A percentile compares a stretch with the other conserved stretches of the same genome.
phyloP scores from a whole-genome alignment of 768 basidiomycete genomes.

The Sistotremastrum niveocremeum region DNA sequence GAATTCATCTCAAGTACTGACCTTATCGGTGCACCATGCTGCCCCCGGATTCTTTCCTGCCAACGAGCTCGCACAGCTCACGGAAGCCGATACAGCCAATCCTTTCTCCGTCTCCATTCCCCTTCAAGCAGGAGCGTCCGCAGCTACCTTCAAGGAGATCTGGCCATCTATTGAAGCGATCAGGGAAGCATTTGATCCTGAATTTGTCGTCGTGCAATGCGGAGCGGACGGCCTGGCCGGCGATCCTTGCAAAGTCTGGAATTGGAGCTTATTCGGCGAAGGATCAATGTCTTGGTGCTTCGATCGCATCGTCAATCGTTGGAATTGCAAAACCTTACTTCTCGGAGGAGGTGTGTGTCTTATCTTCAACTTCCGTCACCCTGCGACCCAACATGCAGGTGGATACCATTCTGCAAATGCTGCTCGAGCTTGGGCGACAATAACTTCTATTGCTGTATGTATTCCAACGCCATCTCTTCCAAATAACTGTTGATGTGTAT shows the following conservation, averaged over 20 bases:
- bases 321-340: slow-evolving; percentile 52
- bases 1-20: slow-evolving; percentile 35
- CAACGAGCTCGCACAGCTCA: slow-evolving; percentile 36
- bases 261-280: slow-evolving; percentile 45
- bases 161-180: slow-evolving; percentile 47
- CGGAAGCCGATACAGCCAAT: slow-evolving; percentile 27
- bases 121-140: slow-evolving; percentile 56
- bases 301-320: slow-evolving; percentile 32
- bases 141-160: slow-evolving; percentile 43
- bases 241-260: slow-evolving; percentile 65
- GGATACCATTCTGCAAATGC: slow-evolving; percentile 78
- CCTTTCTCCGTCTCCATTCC: slow-evolving; percentile 73
- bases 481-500: neutral
- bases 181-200: slow-evolving; percentile 49
- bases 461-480: neutral
- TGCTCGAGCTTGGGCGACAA: slow-evolving; percentile 74
- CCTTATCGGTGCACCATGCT: slow-evolving; percentile 75
- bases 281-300: slow-evolving; percentile 66
- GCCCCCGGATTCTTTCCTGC: slow-evolving; percentile 76
- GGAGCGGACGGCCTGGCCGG: slow-evolving; percentile 80
- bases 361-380: neutral
- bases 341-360: slow-evolving; percentile 54
- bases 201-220: slow-evolving; percentile 73
- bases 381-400: slow-evolving; percentile 29
- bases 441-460: slow-evolving; percentile 66